Percentiles rank a stretch among this genome's conserved stretches.
These are phyloP conservation scores for Tricholoma saponaceum DNA, from an alignment of 768 basidiomycete genomes.

Conservation along the genomic window DNA sequence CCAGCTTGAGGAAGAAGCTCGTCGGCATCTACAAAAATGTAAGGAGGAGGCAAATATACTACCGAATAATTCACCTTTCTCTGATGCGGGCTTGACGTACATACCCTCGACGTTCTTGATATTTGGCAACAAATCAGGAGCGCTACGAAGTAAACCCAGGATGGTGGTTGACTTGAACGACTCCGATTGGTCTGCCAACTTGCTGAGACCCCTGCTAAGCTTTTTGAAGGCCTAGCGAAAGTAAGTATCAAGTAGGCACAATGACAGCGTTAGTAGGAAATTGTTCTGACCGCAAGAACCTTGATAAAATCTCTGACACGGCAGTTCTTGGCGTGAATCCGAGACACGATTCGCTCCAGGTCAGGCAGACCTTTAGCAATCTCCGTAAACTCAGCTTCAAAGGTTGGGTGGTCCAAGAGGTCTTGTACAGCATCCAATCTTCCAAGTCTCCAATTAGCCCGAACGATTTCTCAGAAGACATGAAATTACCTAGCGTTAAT, in stretches of 20 bases:
- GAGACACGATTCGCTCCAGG: conserved; percentile 89
- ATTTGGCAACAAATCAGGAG: conserved; percentile 74
- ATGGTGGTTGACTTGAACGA: conserved; percentile 77
- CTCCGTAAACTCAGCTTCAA: conserved; percentile 70
- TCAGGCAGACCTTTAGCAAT: conserved; percentile 85
- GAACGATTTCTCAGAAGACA: background rate
- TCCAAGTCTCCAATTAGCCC: background rate
- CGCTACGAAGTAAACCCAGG: conserved; percentile 66
- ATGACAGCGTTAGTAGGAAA: background rate
- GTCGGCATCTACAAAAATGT: conserved; percentile 42
- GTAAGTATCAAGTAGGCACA: background rate
- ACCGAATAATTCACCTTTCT: conserved; percentile 47
- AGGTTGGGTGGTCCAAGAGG: conserved; percentile 74
- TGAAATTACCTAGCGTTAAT: conserved; percentile 78
- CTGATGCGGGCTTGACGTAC: conserved; percentile 52
- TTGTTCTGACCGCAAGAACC: conserved; percentile 59
- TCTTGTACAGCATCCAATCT: conserved; percentile 96
- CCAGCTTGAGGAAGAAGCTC: conserved; percentile 81
- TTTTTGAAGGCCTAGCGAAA: conserved; percentile 63
- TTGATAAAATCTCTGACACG: conserved; percentile 84
- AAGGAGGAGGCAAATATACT: background rate
- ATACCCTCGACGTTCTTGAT: conserved; percentile 70
- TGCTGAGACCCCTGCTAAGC: conserved; percentile 62
- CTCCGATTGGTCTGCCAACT: conserved; percentile 61
- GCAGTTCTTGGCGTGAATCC: conserved; percentile 91